Conservation (phyloP, 768 basidiomycete species). For the Trametes elegans region DNA sequence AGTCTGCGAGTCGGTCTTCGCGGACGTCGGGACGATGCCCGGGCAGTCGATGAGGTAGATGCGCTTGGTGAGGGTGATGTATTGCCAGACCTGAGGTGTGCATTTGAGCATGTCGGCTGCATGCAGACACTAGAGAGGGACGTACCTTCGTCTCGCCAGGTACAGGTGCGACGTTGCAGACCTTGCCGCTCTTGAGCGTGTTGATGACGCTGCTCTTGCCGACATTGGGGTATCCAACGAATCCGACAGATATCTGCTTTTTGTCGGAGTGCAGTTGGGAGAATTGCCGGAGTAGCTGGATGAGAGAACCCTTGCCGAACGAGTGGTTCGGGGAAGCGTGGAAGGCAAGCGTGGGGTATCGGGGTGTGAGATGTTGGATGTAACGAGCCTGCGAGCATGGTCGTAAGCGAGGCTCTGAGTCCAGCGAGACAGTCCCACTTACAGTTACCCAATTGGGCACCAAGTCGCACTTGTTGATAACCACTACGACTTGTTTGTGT, state of each 20-base stretch:
- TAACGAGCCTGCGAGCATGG: slow-evolving; percentile 71
- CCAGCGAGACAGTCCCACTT: slow-evolving; percentile 30
- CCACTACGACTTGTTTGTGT: slow-evolving; percentile 94
- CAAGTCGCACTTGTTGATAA: slow-evolving; percentile 98
- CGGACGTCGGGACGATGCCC: slow-evolving; percentile 93
- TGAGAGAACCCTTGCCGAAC: slow-evolving; percentile 97
- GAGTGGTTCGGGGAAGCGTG: slow-evolving; percentile 99
- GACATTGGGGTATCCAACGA: slow-evolving; percentile 98
- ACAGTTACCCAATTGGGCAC: slow-evolving; percentile 99
- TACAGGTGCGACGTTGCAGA: slow-evolving; percentile 93
- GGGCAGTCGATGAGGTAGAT: slow-evolving; percentile 99
- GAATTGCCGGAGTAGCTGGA: slow-evolving; percentile 95
- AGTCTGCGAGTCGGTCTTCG: slow-evolving; percentile 86
- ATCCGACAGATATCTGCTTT: slow-evolving; percentile 98
- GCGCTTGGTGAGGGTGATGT: slow-evolving; percentile 92
- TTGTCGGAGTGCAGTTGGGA: slow-evolving; percentile 97
- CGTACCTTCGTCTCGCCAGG: slow-evolving; percentile 92
- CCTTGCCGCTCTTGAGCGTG: slow-evolving; percentile 96
- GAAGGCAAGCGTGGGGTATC: slow-evolving; percentile 96
- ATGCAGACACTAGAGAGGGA: background rate
- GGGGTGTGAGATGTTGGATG: slow-evolving; percentile 91
- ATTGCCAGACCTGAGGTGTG: slow-evolving; percentile 81
- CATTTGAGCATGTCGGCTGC: too few relatives aligned
- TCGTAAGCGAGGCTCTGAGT: background rate
- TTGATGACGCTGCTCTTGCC: slow-evolving; percentile 98